These are phyloP conservation scores for Leccinum solheimii DNA, from an alignment of 1,284 basidiomycete species.

Conservation along the genomic window DNA sequence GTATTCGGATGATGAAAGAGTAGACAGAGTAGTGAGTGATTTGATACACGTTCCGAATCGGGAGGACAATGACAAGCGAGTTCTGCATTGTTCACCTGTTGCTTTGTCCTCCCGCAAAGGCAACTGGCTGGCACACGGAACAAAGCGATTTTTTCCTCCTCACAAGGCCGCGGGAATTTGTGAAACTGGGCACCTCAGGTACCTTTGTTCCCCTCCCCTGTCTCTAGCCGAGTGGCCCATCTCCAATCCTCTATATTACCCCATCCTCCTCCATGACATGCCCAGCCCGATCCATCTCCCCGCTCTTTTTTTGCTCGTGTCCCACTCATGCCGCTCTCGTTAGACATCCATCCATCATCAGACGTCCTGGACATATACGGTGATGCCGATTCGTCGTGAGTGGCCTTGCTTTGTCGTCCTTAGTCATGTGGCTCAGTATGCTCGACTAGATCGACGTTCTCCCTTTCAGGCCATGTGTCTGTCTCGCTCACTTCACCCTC, in stretches of 20 bases:
- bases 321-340: slow-evolving; percentile 56
- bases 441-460: slow-evolving; percentile 63
- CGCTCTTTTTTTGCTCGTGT: slow-evolving; percentile 17
- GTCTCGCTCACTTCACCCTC: slow-evolving; percentile 54
- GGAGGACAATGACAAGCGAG: slow-evolving; percentile 30
- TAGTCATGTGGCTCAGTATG: slow-evolving; percentile 6
- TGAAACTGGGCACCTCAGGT: not conserved
- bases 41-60: not conserved
- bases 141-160: slow-evolving; percentile 19
- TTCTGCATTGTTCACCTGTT: slow-evolving; percentile 34
- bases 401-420: slow-evolving; percentile 13
- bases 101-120: slow-evolving; percentile 35
- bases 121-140: slow-evolving; percentile 23
- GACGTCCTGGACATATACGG: slow-evolving; percentile 65
- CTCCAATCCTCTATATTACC: not conserved
- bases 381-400: slow-evolving; percentile 64
- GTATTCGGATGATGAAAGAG: slow-evolving; percentile 62
- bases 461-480: slow-evolving; percentile 71
- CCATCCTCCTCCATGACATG: not conserved
- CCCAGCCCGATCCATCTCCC: slow-evolving; percentile 2
- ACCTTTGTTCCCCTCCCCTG: slow-evolving; percentile 33
- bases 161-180: slow-evolving; percentile 1
- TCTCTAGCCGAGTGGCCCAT: slow-evolving; percentile 30
- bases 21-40: not conserved
- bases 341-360: slow-evolving; percentile 59